Evolutionary conservation across 768 basidiomycete species (phyloP).

Genomic region (Megacollybia marginata): DNA sequence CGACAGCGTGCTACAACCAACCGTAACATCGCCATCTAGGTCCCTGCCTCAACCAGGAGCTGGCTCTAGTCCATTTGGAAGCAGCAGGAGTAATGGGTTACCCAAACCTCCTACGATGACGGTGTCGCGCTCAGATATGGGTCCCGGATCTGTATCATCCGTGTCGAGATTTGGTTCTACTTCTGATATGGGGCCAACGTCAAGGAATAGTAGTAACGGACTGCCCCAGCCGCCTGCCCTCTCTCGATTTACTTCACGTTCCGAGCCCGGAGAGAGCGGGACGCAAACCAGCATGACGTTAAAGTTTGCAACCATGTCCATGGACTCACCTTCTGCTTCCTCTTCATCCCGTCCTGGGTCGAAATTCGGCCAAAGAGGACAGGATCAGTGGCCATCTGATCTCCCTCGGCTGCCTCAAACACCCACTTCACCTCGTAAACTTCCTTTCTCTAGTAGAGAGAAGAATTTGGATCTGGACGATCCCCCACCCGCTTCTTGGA

Average conservation of each 20-base stretch:
- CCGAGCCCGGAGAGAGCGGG: neutral
- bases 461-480: no score
- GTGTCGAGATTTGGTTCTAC: constrained; percentile 12
- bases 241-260: constrained; percentile 1
- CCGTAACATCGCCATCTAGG: neutral
- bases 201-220: neutral
- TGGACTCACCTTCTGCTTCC: neutral
- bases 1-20: constrained; percentile 7
- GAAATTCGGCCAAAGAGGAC: neutral
- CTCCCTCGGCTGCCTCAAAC: neutral
- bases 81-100: neutral
- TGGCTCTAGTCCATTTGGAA: neutral
- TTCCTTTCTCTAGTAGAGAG: no score
- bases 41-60: neutral
- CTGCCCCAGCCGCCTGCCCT: constrained; percentile 4
- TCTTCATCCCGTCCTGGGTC: neutral
- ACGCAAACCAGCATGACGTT: constrained; percentile 1
- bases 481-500: no score
- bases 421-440: neutral
- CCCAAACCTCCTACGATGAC: neutral
- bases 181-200: constrained; percentile 9
- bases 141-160: constrained; percentile 1
- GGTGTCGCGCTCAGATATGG: constrained; percentile 2
- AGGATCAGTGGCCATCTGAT: neutral
- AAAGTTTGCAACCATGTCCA: constrained; percentile 1